Evolutionary conservation across 2,329 filamentous ascomycete species (phyloP).

Genomic region (Phaeosphaeriaceae sp.): DNA sequence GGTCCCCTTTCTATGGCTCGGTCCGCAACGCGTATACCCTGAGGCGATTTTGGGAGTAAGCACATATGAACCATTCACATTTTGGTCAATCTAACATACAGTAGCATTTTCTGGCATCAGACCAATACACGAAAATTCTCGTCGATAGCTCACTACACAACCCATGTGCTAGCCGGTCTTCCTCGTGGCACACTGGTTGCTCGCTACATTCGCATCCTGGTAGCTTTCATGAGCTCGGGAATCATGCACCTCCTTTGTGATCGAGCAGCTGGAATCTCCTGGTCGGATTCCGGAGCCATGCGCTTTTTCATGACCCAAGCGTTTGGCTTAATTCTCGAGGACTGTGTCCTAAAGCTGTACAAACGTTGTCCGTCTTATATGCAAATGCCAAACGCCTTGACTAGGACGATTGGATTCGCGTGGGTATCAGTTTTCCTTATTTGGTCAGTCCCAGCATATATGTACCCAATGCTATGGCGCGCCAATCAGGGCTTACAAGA

Average conservation of each 20-base stretch:
- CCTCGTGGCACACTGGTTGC: conserved; percentile 8
- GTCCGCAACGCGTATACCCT: conserved; percentile 7
- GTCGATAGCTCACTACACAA: conserved; percentile 9
- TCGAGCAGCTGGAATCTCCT: conserved; percentile 7
- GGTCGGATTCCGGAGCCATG: conserved; percentile 12
- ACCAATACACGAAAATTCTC: conserved; percentile 13
- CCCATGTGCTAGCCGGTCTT: conserved; percentile 5
- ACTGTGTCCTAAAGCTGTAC: neutral
- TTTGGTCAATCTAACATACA: neutral
- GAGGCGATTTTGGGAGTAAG: conserved; percentile 6
- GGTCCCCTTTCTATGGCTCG: conserved; percentile 17
- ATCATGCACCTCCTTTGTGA: conserved; percentile 15
- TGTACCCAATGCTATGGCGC: neutral
- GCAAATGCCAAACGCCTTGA: neutral
- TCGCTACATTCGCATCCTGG: conserved; percentile 9
- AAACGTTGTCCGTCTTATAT: neutral
- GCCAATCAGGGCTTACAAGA: neutral
- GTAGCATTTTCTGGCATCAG: conserved; percentile 16
- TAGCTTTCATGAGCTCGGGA: conserved; percentile 10
- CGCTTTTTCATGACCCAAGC: conserved; percentile 10
- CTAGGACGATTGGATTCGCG: neutral
- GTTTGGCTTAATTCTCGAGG: conserved; percentile 6
- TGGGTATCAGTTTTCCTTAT: neutral
- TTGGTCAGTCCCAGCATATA: neutral
- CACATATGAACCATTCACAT: neutral